Base-by-base conservation (phyloP, 306 rosid genomes). In the Ormosia semicastrata region DNA sequence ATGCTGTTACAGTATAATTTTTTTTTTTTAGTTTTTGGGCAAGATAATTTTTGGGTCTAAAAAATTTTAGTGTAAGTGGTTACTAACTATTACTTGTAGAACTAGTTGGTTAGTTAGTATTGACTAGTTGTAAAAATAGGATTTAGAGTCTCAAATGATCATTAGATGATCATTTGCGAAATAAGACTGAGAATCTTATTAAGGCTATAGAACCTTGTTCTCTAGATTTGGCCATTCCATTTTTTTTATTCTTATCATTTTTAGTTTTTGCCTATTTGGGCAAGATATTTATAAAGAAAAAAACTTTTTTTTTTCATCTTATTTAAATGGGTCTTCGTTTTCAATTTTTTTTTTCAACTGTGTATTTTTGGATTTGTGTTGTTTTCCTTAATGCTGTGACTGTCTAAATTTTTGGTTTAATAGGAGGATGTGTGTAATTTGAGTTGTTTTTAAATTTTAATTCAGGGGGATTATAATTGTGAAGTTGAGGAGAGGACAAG, bases 381-480 rank as follows among this genome's bases (percentile, higher is more conserved):
- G 60, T 50, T 17, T 33, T 2, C 8, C 30, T 73, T 37, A 9
- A 17, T 73, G 57, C 49, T 46, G 32, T 58, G 13, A 7, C 13
- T 0, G 44, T 52, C 15, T 78, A 24, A 47, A 32, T 8, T 62
- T 60, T 71, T 7, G 64, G 76, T 56, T 66, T 82, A 13, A 56
- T 56, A 3, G 80, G 37, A 79, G 62, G 30, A n/a, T 67, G 8
- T 44, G 34, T 64, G 11, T 54, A 63, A 41, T 77, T 30, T 77
- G 59, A 41, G 74, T 60, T 76, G 49, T 70, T 62, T 63, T 47
- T 73, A 59, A 58, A 46, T 88, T 73, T 65, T 49, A 56, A 36
- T 86, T 62, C 63, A 93, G 99, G 85, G 99, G 99, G 59, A 84
- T 95, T 87, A 95, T 91, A 71, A 93, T 95, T 84, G 99, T 95